phyloP scores from a whole-genome alignment of 768 basidiomycete genomes.

The Auriscalpium microsporum region DNA sequence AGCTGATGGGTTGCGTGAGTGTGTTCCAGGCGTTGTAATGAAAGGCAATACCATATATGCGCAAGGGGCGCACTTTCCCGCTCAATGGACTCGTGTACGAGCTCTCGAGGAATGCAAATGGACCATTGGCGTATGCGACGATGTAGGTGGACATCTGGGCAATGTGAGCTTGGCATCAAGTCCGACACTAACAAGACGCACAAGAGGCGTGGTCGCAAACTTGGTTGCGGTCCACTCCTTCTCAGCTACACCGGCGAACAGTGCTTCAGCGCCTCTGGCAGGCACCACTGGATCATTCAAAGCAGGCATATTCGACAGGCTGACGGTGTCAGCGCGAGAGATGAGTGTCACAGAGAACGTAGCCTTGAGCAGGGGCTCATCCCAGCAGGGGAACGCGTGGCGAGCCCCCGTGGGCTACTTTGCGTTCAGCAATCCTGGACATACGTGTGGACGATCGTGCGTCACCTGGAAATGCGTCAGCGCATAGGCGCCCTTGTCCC shows the following conservation, averaged over 20 bases:
- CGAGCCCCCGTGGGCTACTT: constrained; percentile 75
- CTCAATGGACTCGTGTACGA: constrained; percentile 74
- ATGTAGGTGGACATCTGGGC: constrained; percentile 76
- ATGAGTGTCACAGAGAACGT: constrained; percentile 72
- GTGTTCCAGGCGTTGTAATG: not conserved
- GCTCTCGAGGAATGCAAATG: constrained; percentile 64
- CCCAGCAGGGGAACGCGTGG: constrained; percentile 83
- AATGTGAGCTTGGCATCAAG: not conserved
- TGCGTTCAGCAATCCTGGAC: not conserved
- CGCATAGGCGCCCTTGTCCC: constrained; percentile 60
- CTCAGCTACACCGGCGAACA: constrained; percentile 20
- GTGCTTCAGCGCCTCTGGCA: constrained; percentile 12
- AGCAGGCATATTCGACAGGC: constrained; percentile 84
- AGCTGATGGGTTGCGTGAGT: constrained; percentile 30
- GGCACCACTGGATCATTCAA: constrained; percentile 40
- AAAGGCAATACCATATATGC: constrained; percentile 57
- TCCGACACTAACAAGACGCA: constrained; percentile 18
- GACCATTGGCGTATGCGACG: constrained; percentile 79
- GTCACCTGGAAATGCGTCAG: constrained; percentile 87
- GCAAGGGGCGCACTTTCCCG: constrained; percentile 71
- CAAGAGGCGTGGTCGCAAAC: constrained; percentile 75
- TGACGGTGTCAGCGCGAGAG: constrained; percentile 66
- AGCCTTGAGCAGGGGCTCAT: constrained; percentile 86
- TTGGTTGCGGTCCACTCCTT: constrained; percentile 72
- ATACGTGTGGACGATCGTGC: not conserved